Conservation (phyloP, 2,329 filamentous ascomycete species). For the Trichoderma semiorbis region DNA sequence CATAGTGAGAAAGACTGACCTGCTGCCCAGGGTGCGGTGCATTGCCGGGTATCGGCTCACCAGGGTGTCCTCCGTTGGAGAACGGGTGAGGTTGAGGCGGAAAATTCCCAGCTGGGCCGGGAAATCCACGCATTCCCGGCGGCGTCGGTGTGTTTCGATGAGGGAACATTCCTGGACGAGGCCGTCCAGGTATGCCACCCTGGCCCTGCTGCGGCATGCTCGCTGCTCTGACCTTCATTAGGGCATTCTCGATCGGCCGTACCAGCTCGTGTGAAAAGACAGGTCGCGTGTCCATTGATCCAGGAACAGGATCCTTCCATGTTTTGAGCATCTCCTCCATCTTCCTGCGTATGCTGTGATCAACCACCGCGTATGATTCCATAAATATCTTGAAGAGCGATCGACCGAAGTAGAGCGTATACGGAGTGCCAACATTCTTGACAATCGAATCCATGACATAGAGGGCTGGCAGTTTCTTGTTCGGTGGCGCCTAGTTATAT, state of each 20-base stretch:
- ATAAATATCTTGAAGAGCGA: constrained; percentile 94
- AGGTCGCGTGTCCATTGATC: constrained; percentile 85
- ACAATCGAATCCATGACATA: constrained; percentile 98
- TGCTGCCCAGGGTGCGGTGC: constrained; percentile 26
- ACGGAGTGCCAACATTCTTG: constrained; percentile 97
- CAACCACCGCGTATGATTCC: constrained; percentile 90
- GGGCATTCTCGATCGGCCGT: constrained; percentile 85
- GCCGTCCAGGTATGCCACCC: constrained; percentile 43
- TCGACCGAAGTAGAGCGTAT: constrained; percentile 89
- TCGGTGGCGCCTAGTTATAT: constrained; percentile 68
- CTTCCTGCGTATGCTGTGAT: constrained; percentile 75
- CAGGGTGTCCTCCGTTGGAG: constrained; percentile 31
- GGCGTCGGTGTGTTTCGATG: constrained; percentile 75
- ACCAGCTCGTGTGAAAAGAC: constrained; percentile 88
- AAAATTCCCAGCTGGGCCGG: constrained; percentile 25
- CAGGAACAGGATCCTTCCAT: constrained; percentile 95
- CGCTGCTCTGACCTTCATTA: constrained; percentile 73
- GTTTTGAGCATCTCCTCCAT: constrained; percentile 97
- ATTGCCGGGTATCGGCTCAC: constrained; percentile 18
- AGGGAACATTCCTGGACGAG: constrained; percentile 52
- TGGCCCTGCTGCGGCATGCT: constrained; percentile 54
- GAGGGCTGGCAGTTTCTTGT: constrained; percentile 88
- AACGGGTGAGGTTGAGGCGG: constrained; percentile 28
- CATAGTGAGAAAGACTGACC: constrained; percentile 21
- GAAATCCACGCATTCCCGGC: constrained; percentile 44